Evolutionary conservation across 306 rosid genomes (phyloP), one percentile per base, ranked within the genome.

Genomic region (Cucurbita maxima): DNA sequence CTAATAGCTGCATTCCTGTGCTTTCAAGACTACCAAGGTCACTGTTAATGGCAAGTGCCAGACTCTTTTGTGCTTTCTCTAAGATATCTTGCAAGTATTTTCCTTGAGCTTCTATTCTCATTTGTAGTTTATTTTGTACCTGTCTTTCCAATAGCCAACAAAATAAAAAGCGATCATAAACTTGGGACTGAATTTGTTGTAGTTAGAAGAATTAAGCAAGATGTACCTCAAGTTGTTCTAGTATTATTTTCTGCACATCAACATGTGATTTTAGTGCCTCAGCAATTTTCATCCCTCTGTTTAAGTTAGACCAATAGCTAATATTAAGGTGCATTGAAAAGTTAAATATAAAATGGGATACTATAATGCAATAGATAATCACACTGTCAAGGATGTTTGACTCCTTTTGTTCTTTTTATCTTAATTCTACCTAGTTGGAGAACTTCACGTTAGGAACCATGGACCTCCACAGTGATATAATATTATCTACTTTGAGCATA

Each of bases 51-150:
- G 86, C 83, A n/a, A 75, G 19, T n/a, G 92, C 77, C 59, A 94
- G 87, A 61, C 83, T 87, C 61, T 79, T 85, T 73, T 83, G 96
- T 5, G 97, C 99, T 77, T 88, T 89, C 79, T 94, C 99, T 72
- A 94, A 77, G 71, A 88, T 88, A 8, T 82, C 77, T 68, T 95
- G 96, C 76, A 95, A 79, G 80, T 91, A 91, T 82, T 88, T 89
- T 72, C 91, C 99, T 82, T 95, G 97, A 0, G 96, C 88, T 79
- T 95, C 97, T 75, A 91, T 89, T 88, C 94, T 88, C 86, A 88
- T 84, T 44, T 86, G 88, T 76, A 91, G 69, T 75, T 82, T 91
- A 82, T 82, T 91, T 76, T 91, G 96, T 72, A 91, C 97, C 96
- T 90, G 57, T 74, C 60, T 22, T 70, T 55, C 19, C 8, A 34